A percentile compares a stretch with the other conserved stretches of the same genome.
phyloP scores from a whole-genome alignment of 2,329 filamentous ascomycete species.

The Penicillium hordei region DNA sequence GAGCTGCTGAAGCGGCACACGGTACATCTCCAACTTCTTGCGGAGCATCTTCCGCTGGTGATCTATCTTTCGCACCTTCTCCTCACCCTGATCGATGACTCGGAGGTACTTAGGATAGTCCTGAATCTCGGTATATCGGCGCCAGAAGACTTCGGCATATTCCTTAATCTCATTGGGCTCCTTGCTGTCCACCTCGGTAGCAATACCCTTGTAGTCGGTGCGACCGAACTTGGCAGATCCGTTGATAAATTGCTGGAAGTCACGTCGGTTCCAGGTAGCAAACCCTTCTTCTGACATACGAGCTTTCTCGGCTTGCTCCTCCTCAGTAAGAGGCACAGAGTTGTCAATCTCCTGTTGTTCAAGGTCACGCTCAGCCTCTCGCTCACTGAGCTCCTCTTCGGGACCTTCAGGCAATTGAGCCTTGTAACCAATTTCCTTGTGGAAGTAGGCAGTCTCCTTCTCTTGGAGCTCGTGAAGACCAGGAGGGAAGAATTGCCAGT shows the following conservation, averaged over 20 bases:
- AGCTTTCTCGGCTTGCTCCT: conserved; percentile 84
- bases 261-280: conserved; percentile 90
- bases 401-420: conserved; percentile 84
- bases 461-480: conserved; percentile 86
- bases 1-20: conserved; percentile 95
- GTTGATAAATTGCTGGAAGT: conserved; percentile 98
- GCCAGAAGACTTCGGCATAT: conserved; percentile 96
- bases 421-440: conserved; percentile 95
- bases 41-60: conserved; percentile 90
- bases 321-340: conserved; percentile 81
- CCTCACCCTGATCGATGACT: conserved; percentile 89
- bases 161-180: conserved; percentile 77
- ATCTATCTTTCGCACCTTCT: conserved; percentile 81
- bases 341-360: conserved; percentile 94
- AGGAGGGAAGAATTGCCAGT: conserved; percentile 95
- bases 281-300: conserved; percentile 81
- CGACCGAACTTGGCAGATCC: conserved; percentile 91
- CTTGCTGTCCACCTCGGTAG: conserved; percentile 90
- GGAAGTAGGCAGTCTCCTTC: conserved; percentile 90
- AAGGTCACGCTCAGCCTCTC: conserved; percentile 80
- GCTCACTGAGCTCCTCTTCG: conserved; percentile 80
- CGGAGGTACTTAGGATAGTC: conserved; percentile 88
- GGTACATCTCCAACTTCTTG: conserved; percentile 94
- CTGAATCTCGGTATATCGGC: conserved; percentile 83
- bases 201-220: conserved; percentile 78